Percentiles rank a stretch among this genome's conserved stretches.
Evolutionary conservation across 768 basidiomycete genomes (phyloP).

Genomic region (Xerocomus brunneocitrinus): DNA sequence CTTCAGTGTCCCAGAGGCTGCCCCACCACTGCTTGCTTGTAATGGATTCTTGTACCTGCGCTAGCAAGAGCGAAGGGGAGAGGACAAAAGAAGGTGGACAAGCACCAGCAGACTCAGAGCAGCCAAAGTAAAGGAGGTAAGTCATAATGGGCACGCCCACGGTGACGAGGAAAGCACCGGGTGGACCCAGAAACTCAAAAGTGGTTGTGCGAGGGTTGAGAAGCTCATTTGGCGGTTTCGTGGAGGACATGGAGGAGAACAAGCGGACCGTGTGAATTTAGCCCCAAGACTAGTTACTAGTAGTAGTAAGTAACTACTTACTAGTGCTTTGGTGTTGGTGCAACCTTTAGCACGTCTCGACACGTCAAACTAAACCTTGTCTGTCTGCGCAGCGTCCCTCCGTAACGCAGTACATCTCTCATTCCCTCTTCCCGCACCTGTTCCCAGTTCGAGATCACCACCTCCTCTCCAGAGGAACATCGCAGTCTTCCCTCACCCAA

Average conservation of each 20-base stretch:
- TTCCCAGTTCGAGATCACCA: conserved; percentile 54
- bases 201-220: conserved; percentile 66
- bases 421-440: conserved; percentile 42
- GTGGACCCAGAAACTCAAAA: conserved; percentile 83
- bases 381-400: conserved; percentile 52
- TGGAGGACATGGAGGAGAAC: conserved; percentile 17
- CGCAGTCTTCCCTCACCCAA: conserved; percentile 24
- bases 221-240: conserved; percentile 26
- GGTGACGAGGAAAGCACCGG: conserved; percentile 67
- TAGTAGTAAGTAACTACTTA: too few relatives aligned
- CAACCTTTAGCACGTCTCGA: conserved; percentile 69
- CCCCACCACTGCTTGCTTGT: conserved; percentile 59
- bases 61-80: conserved; percentile 31
- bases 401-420: conserved; percentile 38
- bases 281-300: not conserved
- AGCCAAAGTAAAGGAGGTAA: conserved; percentile 75
- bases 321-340: not conserved
- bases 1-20: conserved; percentile 78
- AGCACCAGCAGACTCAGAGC: conserved; percentile 65
- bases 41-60: conserved; percentile 44
- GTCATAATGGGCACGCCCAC: conserved; percentile 64
- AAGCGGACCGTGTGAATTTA: not conserved
- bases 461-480: conserved; percentile 27
- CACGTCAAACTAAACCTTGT: conserved; percentile 82
- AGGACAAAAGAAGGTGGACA: conserved; percentile 54